Conservation (phyloP, 805 yeast species). For the Ogataea minuta region DNA sequence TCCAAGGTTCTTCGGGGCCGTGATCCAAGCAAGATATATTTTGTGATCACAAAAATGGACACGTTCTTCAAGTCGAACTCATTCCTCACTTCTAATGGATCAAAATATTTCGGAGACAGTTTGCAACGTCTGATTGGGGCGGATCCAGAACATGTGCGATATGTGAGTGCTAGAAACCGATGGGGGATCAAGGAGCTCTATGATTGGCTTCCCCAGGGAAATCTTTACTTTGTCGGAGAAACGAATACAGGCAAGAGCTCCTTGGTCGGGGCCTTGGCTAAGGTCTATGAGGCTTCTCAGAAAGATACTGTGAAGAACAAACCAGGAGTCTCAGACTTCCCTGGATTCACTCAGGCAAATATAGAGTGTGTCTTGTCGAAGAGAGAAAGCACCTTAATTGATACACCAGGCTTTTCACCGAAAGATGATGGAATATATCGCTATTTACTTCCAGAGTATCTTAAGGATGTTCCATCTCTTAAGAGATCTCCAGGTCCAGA, state of each 20-base stretch:
- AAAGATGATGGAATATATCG: constrained; percentile 30
- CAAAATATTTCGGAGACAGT: constrained; percentile 33
- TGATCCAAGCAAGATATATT: constrained; percentile 36
- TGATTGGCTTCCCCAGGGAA: constrained; percentile 35
- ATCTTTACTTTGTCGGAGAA: constrained; percentile 57
- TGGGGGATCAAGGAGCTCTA: constrained; percentile 51
- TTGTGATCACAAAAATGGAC: constrained; percentile 41
- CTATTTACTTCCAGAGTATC: constrained; percentile 22
- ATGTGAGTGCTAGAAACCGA: constrained; percentile 48
- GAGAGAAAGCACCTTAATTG: constrained; percentile 32
- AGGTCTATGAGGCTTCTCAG: constrained; percentile 17
- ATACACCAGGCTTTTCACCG: constrained; percentile 47
- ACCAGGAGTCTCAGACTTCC: constrained; percentile 52
- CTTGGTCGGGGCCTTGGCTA: constrained; percentile 46
- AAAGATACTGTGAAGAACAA: constrained; percentile 34
- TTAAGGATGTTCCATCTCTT: constrained; percentile 7
- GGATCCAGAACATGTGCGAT: constrained; percentile 37
- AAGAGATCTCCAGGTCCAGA: constrained; percentile 9
- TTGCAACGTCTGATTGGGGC: constrained; percentile 31
- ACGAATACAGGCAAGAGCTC: constrained; percentile 73
- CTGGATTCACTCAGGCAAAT: constrained; percentile 66
- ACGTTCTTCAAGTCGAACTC: constrained; percentile 31
- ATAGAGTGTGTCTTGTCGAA: constrained; percentile 39
- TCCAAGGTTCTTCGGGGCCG: constrained; percentile 35
- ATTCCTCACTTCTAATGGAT: constrained; percentile 25